These are phyloP conservation scores for Penicillium sp. DNA, from an alignment of 2,329 filamentous ascomycete genomes.

Conservation along the genomic window DNA sequence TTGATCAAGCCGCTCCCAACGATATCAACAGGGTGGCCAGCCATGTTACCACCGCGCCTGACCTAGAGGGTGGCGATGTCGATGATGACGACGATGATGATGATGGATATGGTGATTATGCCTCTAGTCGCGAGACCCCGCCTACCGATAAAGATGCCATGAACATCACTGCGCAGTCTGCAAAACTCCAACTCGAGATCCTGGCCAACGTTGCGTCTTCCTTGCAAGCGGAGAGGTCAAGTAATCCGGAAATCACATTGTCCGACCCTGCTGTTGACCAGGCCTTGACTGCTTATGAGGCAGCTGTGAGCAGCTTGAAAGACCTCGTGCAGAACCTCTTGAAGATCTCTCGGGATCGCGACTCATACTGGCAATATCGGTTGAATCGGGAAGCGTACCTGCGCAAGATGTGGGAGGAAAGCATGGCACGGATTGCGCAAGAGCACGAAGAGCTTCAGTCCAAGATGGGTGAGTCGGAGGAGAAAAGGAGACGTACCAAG, in stretches of 20 bases:
- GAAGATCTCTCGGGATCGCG: conserved; percentile 90
- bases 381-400: conserved; percentile 90
- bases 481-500: conserved; percentile 88
- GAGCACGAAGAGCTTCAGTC: conserved; percentile 93
- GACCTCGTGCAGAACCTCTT: conserved; percentile 83
- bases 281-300: conserved; percentile 84
- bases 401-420: conserved; percentile 97
- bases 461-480: conserved; percentile 84
- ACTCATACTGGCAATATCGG: conserved; percentile 96
- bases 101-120: conserved; percentile 80
- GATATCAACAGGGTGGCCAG: conserved; percentile 56
- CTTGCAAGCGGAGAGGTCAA: conserved; percentile 71
- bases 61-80: conserved; percentile 71
- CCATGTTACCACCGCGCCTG: conserved; percentile 56
- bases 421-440: conserved; percentile 93
- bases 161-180: conserved; percentile 95
- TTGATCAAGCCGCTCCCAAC: conserved; percentile 59
- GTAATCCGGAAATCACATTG: conserved; percentile 73
- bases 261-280: conserved; percentile 77
- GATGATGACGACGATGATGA: conserved; percentile 79
- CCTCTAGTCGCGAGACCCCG: conserved; percentile 74
- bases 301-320: conserved; percentile 85
- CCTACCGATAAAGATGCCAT: conserved; percentile 88
- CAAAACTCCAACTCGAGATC: conserved; percentile 88
- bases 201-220: conserved; percentile 85